A percentile compares a stretch with the other conserved stretches of the same genome.
Conservation (phyloP, 2,329 filamentous ascomycete species). For the Daldinia sp. region DNA sequence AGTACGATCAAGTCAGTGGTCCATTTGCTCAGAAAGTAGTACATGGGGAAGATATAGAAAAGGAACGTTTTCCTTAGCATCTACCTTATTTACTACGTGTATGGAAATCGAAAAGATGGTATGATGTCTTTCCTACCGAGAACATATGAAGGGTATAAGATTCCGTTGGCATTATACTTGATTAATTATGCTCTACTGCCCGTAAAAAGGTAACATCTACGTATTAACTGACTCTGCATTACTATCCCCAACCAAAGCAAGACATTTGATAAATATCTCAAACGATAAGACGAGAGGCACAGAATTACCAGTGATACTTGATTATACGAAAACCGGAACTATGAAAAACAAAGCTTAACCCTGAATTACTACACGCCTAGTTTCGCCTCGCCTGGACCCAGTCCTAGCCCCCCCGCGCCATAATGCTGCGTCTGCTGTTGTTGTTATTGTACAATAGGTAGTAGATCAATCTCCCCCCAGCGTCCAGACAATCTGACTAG, state of each 20-base stretch:
- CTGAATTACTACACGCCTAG: constrained; percentile 31
- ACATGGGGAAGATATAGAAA: no score
- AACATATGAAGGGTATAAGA: no score
- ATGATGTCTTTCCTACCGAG: no score
- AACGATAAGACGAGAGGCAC: no score
- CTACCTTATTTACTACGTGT: neutral
- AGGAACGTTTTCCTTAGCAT: neutral
- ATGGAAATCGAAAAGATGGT: neutral
- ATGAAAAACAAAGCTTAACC: constrained; percentile 18
- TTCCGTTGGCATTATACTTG: no score
- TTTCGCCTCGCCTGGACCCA: constrained; percentile 22
- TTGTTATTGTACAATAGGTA: constrained; percentile 39
- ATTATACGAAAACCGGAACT: neutral
- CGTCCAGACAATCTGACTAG: neutral
- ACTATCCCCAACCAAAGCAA: no score
- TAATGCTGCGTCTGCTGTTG: constrained; percentile 20
- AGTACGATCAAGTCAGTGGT: neutral
- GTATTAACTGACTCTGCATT: no score
- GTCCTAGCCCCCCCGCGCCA: constrained; percentile 3
- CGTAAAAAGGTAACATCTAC: no score
- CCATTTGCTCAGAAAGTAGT: neutral
- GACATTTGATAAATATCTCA: no score
- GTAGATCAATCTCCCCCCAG: constrained; percentile 23
- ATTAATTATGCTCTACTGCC: no score
- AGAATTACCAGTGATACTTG: neutral